Evolutionary conservation across 768 basidiomycete species (phyloP).

Genomic region (Trametes gibbosa): DNA sequence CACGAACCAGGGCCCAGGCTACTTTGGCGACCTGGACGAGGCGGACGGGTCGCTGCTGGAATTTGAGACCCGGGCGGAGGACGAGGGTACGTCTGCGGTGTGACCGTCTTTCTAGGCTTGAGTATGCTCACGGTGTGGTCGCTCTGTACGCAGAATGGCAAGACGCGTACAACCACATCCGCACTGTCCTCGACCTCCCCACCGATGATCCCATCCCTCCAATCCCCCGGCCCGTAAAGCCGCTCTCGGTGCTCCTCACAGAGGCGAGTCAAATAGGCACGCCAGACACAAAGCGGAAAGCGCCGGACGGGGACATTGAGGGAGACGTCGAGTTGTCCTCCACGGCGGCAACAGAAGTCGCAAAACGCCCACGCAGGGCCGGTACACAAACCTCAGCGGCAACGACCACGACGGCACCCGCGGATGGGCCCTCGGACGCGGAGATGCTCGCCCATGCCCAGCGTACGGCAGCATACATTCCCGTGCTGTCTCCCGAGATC

Average conservation of each 20-base stretch:
- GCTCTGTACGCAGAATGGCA: conserved; percentile 53
- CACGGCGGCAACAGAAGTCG: conserved; percentile 26
- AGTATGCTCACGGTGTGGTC: not conserved
- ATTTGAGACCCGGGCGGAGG: conserved; percentile 70
- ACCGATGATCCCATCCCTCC: conserved; percentile 50
- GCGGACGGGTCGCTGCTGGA: conserved; percentile 60
- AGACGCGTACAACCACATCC: conserved; percentile 54
- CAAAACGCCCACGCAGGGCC: conserved; percentile 33
- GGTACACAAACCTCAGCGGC: conserved; percentile 12
- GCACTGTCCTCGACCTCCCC: conserved; percentile 50
- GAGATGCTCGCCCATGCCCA: conserved; percentile 39
- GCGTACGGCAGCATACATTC: conserved; percentile 66
- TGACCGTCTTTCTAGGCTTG: not conserved
- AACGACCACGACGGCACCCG: conserved; percentile 5
- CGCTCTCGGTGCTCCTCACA: conserved; percentile 25
- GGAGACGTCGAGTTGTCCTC: conserved; percentile 35
- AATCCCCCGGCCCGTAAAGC: conserved; percentile 41
- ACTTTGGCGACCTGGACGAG: conserved; percentile 93
- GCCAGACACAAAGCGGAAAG: conserved; percentile 53
- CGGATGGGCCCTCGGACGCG: conserved; percentile 27
- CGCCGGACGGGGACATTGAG: conserved; percentile 42
- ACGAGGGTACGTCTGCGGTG: conserved; percentile 53
- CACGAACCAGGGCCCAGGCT: conserved; percentile 79
- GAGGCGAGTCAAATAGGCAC: conserved; percentile 23
- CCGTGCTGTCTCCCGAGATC: conserved; percentile 71